Evolutionary conservation across 169 alveolate species (phyloP).

Genomic region (Cryptosporidium canis): DNA sequence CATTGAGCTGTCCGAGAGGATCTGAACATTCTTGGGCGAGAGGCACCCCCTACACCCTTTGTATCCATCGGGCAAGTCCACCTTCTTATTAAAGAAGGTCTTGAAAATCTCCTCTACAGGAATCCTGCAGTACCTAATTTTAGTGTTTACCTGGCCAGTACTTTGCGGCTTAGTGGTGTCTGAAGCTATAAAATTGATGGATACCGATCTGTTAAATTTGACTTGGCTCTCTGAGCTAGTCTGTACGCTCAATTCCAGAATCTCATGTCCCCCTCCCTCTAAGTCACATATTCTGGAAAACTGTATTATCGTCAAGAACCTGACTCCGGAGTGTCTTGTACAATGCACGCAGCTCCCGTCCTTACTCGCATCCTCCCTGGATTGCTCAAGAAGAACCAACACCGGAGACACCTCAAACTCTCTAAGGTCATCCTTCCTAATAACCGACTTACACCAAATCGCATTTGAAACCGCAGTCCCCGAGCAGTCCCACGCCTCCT

Average conservation of each 20-base stretch:
- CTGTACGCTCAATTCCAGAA: neutral
- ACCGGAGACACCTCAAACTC: constrained; percentile 2
- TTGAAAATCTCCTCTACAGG: neutral
- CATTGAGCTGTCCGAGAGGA: neutral
- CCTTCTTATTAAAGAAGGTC: neutral
- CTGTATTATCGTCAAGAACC: constrained; percentile 28
- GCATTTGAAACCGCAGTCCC: constrained; percentile 13
- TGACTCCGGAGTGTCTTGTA: neutral
- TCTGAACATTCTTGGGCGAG: constrained; percentile 9
- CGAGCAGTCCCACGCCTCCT: neutral
- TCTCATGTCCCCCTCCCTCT: neutral
- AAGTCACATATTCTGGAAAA: constrained; percentile 25
- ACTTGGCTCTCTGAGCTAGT: neutral
- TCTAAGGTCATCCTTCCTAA: neutral
- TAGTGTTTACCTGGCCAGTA: neutral
- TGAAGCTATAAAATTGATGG: constrained; percentile 13
- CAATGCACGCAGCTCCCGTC: neutral
- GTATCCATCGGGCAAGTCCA: neutral
- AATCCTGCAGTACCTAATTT: constrained; percentile 13
- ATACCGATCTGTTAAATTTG: neutral
- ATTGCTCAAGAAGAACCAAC: constrained; percentile 12
- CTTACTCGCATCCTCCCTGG: neutral
- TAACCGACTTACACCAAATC: constrained; percentile 35
- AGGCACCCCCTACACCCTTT: constrained; percentile 23
- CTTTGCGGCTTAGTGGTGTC: neutral